Evolutionary conservation across 129 eudicot genomes (phyloP), one percentile per base, ranked within the genome.

Genomic region (Chrysanthemum lavandulifolium): DNA sequence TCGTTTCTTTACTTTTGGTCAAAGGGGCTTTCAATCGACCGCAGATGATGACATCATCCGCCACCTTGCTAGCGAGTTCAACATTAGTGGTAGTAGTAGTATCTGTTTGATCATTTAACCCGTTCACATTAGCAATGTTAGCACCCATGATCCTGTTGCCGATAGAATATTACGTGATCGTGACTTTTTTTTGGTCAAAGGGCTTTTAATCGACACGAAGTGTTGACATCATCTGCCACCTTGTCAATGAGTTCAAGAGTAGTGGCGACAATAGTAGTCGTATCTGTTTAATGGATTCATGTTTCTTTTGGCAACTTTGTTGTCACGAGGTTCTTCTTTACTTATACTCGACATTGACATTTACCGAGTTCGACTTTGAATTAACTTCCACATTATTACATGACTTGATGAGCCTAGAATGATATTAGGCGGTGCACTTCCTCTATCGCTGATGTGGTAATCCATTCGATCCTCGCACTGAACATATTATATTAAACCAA

Each of bases 391-490:
- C 10, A 54, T 60, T 68, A 36, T 72, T 31, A 73, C 31, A 49
- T 59, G 76, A 45, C 60, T 36, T 52, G 0, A 15, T 61, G 80
- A 69, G 73, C 49, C 31, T 21, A 8, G 70, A 57, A 21, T 16
- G 45, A 55, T 61, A 43, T 50, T 80, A 8, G 48, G 11, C 9
- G 69, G 68, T 29, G 73, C 66, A 33, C 59, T 64, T 70, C 68
- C 68, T 52, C 12, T 69, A 53, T 74, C 49, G 29, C 47, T 61
- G 66, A 50, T 74, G 64, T 23, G 66, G 55, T 48, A 75, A 25
- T 15, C 72, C 25, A 79, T 72, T 65, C 64, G 51, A 71, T 73
- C 58, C 80, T 21, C 90, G 87, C 74, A 80, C 12, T 57, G 75
- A 31, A 45, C 50, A 75, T 53, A 65, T 61, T 57, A 13, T 73